Evolutionary conservation across 768 basidiomycete genomes (phyloP), one percentile per base, ranked within the genome.

Genomic region (Suillus subluteus): DNA sequence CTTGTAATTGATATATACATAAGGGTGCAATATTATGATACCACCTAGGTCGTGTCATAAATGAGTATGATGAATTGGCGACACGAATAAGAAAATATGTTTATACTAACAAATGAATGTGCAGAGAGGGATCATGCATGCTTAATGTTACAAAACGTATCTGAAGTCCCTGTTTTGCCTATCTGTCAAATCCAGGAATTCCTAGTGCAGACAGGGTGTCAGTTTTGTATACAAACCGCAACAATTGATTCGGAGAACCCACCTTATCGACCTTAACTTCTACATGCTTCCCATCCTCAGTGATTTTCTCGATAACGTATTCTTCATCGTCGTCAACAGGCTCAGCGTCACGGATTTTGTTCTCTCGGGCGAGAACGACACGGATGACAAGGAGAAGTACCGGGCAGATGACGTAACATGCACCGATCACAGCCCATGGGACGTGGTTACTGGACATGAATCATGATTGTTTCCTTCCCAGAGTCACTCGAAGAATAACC

Each of bases 111-210:
- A 18, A 2, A 12, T 32, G 15, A 16, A 32, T 21, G 18, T 55
- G 30, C 18, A 32, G 9, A 32, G 9, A 30, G 26, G 9, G 35
- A 35, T 56, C 21, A 35, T 5, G 21, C 32, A 21, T 56, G 35
- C 6, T 56, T 56, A n/a, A 23, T 43, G 18, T 69, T 76, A 91
- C 65, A 91, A 76, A 35, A 91, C 88, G 71, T 91, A 92, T 78
- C 91, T 81, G 76, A 89, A 91, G 63, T 91, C 88, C 12, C 86
- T 82, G 70, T 92, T 92, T 73, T 91, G 87, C 38, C 77, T 80
- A 72, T 92, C 91, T 1, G 91, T 92, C 70, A 92, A 76, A 72
- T 92, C 91, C 78, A 91, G 74, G 73, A 86, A 89, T 82, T 86
- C 89, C 88, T 91, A 62, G 46, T 16, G 43, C 15, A 40, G 16